A percentile compares a stretch with the other conserved stretches of the same genome.
phyloP scores from a whole-genome alignment of 371 early-diverging fungal genomes.

The Haplosporangium sp. region DNA sequence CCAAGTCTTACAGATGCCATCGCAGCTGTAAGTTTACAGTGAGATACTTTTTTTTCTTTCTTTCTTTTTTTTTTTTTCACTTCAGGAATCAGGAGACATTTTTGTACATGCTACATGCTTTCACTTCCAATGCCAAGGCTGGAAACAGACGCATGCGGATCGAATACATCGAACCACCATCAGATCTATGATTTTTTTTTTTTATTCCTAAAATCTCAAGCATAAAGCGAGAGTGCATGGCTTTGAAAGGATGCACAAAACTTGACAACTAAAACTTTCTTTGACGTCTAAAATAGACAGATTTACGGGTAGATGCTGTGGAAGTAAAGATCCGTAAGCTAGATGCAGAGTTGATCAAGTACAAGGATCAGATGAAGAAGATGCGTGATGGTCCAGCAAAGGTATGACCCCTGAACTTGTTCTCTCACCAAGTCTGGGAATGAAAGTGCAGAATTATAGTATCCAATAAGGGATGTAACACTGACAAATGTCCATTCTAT shows the following conservation, averaged over 20 bases:
- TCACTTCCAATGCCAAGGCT: no score
- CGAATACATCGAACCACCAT: no score
- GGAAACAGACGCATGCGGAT: no score
- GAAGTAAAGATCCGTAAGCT: slow-evolving; percentile 93
- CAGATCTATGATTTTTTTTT: no score
- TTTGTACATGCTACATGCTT: no score
- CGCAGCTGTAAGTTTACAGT: slow-evolving; percentile 60
- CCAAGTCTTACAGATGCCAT: slow-evolving; percentile 84
- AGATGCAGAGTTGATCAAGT: slow-evolving; percentile 91
- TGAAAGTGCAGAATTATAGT: not conserved
- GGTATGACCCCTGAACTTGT: slow-evolving; percentile 59
- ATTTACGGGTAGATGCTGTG: slow-evolving; percentile 84
- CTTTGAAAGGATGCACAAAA: no score
- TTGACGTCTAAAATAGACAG: slow-evolving; percentile 69
- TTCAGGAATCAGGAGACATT: no score
- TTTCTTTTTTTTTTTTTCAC: no score
- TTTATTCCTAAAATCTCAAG: no score
- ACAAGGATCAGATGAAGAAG: slow-evolving; percentile 92
- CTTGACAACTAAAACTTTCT: no score
- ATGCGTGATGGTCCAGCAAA: slow-evolving; percentile 95
- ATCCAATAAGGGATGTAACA: not conserved
- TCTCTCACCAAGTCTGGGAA: not conserved
- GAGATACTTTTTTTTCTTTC: no score
- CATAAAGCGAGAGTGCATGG: no score
- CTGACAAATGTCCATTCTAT: not conserved